Evolutionary conservation across 805 yeast genomes (phyloP).

Genomic region (Monosporozyma aerobia): DNA sequence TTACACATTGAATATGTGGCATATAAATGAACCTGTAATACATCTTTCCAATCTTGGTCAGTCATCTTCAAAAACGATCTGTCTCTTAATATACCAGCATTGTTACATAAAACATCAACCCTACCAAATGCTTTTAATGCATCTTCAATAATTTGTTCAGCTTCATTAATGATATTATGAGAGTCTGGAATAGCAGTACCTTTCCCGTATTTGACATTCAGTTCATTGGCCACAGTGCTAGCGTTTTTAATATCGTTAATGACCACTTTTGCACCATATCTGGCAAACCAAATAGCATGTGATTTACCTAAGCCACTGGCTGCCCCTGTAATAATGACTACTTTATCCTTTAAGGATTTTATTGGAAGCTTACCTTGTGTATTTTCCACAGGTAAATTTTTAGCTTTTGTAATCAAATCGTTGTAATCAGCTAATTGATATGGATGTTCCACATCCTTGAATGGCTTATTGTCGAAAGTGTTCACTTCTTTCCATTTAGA

Average conservation of each 20-base stretch:
- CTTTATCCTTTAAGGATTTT: slow-evolving; percentile 61
- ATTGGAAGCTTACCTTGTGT: slow-evolving; percentile 50
- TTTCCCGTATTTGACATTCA: slow-evolving; percentile 49
- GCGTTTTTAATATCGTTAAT: slow-evolving; percentile 86
- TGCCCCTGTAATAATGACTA: slow-evolving; percentile 89
- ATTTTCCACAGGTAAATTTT: slow-evolving; percentile 40
- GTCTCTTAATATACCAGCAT: slow-evolving; percentile 93
- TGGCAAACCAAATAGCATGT: slow-evolving; percentile 77
- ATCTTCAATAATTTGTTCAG: slow-evolving; percentile 65
- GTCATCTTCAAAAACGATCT: slow-evolving; percentile 78
- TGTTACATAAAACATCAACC: slow-evolving; percentile 78
- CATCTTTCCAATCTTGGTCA: slow-evolving; percentile 73
- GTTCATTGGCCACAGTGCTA: slow-evolving; percentile 61
- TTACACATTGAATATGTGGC: slow-evolving; percentile 78
- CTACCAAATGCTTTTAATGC: slow-evolving; percentile 72
- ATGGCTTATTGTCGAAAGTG: slow-evolving; percentile 50
- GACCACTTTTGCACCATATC: slow-evolving; percentile 89
- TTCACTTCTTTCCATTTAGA: slow-evolving; percentile 53
- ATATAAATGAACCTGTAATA: slow-evolving; percentile 68
- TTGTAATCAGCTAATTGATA: slow-evolving; percentile 61
- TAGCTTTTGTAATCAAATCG: slow-evolving; percentile 44
- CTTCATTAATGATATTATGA: slow-evolving; percentile 71
- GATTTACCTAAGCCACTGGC: slow-evolving; percentile 91
- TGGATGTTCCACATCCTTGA: slow-evolving; percentile 58
- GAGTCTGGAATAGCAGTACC: slow-evolving; percentile 76